These are phyloP conservation scores for Colletotrichum neosansevieriae DNA, from an alignment of 2,329 filamentous ascomycete species.

Conservation along the genomic window DNA sequence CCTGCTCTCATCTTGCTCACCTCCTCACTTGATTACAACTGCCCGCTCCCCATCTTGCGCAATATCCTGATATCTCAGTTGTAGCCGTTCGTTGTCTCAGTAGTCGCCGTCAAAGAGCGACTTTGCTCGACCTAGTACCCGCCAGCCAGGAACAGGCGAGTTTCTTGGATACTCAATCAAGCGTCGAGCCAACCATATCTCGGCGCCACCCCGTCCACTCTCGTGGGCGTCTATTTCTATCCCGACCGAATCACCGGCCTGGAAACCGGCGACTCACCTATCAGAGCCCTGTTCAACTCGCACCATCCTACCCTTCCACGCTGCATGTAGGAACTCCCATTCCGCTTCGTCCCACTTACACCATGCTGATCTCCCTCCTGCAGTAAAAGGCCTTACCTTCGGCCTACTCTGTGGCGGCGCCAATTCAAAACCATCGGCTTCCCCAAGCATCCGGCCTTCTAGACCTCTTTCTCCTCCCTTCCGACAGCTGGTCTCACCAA, in stretches of 20 bases:
- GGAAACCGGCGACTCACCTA: conserved; percentile 58
- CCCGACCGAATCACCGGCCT: conserved; percentile 52
- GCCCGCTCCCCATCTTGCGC: background rate
- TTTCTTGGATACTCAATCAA: conserved; percentile 21
- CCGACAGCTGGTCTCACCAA: conserved; percentile 69
- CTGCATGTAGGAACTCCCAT: conserved; percentile 51
- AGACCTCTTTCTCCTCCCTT: conserved; percentile 54
- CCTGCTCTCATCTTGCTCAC: background rate
- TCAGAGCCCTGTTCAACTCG: conserved; percentile 51
- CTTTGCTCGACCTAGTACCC: conserved; percentile 14
- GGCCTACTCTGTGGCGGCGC: conserved; percentile 47
- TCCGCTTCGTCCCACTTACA: conserved; percentile 47
- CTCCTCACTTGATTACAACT: background rate
- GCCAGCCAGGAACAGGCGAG: conserved; percentile 25
- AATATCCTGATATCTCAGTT: background rate
- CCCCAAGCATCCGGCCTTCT: conserved; percentile 53
- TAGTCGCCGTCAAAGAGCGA: conserved; percentile 8
- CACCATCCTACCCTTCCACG: conserved; percentile 43
- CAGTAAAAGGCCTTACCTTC: conserved; percentile 44
- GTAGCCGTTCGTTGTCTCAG: background rate
- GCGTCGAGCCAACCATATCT: conserved; percentile 43
- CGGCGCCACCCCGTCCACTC: conserved; percentile 51
- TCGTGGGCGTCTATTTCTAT: conserved; percentile 60
- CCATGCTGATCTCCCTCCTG: conserved; percentile 53
- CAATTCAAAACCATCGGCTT: conserved; percentile 66